Conservation (phyloP, 139 green algal species). For the Chloropicon primus region DNA sequence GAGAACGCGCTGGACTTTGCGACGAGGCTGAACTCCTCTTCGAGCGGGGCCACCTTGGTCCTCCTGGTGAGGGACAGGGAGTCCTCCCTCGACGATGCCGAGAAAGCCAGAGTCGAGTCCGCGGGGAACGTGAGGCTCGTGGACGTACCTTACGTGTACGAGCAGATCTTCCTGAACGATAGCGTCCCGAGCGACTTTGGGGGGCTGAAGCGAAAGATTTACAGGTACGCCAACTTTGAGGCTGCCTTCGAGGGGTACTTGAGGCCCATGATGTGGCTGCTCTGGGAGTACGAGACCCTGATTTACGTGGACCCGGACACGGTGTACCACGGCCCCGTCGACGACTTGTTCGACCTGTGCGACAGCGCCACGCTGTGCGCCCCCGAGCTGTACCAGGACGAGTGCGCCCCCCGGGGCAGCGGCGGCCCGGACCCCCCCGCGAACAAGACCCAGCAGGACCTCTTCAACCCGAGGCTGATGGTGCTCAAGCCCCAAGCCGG, state of each 20-base stretch:
- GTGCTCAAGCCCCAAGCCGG: neutral
- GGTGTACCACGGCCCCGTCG: no score
- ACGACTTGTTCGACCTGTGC: neutral
- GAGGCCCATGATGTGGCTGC: neutral
- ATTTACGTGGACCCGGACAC: neutral
- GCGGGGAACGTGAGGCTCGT: neutral
- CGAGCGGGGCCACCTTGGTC: no score
- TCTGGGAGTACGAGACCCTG: neutral
- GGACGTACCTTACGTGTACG: neutral
- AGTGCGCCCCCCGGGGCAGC: neutral
- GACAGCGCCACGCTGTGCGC: neutral
- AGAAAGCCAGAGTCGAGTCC: neutral
- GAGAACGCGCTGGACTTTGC: no score
- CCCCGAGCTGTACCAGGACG: neutral
- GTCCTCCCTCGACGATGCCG: no score
- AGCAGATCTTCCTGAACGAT: neutral
- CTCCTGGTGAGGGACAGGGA: no score
- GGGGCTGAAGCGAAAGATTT: neutral
- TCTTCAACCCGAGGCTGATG: neutral
- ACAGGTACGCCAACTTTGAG: neutral
- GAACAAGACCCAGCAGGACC: neutral
- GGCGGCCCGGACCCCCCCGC: no score
- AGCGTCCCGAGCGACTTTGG: neutral
- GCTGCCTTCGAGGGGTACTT: neutral
- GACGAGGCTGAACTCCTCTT: no score